Conservation (phyloP, 306 rosid genomes). For the Biancaea sappan region DNA sequence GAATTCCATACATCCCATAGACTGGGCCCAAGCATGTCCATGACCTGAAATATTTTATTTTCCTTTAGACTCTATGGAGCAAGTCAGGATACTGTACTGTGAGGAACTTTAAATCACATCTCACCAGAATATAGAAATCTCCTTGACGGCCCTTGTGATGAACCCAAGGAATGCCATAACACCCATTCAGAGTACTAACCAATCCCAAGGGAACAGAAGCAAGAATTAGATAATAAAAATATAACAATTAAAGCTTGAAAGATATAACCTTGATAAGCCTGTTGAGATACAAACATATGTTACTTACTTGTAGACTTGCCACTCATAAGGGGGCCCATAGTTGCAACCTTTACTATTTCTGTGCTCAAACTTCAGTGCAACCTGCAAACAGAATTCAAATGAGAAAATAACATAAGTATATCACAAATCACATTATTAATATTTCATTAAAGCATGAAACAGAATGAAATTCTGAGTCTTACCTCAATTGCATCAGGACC, state of each 20-base stretch:
- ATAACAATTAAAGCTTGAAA: slow-evolving; percentile 8
- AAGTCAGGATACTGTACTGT: slow-evolving; percentile 15
- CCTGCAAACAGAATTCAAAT: slow-evolving; percentile 55
- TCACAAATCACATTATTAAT: slow-evolving; percentile 1
- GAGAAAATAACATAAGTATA: slow-evolving; percentile 29
- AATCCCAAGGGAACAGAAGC: slow-evolving; percentile 32
- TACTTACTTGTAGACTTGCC: slow-evolving; percentile 89
- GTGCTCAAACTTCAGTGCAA: slow-evolving; percentile 90
- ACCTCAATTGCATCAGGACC: slow-evolving; percentile 91
- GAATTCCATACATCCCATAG: slow-evolving; percentile 95
- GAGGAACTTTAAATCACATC: slow-evolving; percentile 42
- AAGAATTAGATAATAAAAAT: slow-evolving; percentile 30
- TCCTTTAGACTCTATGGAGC: slow-evolving; percentile 37
- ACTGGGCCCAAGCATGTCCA: slow-evolving; percentile 99
- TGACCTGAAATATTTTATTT: slow-evolving; percentile 61
- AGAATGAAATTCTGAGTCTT: slow-evolving; percentile 35
- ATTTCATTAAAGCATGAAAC: slow-evolving; percentile 15
- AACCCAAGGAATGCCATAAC: slow-evolving; percentile 91
- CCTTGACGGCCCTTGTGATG: slow-evolving; percentile 97
- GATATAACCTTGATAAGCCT: slow-evolving; percentile 3
- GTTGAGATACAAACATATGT: slow-evolving; percentile 16
- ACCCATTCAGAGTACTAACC: slow-evolving; percentile 74
- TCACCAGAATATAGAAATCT: slow-evolving; percentile 93
- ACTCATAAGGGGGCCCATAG: slow-evolving; percentile 94
- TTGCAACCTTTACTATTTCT: slow-evolving; percentile 95